phyloP scores from a whole-genome alignment of 495 filamentous ascomycete genomes.

The Letharia lupina region DNA sequence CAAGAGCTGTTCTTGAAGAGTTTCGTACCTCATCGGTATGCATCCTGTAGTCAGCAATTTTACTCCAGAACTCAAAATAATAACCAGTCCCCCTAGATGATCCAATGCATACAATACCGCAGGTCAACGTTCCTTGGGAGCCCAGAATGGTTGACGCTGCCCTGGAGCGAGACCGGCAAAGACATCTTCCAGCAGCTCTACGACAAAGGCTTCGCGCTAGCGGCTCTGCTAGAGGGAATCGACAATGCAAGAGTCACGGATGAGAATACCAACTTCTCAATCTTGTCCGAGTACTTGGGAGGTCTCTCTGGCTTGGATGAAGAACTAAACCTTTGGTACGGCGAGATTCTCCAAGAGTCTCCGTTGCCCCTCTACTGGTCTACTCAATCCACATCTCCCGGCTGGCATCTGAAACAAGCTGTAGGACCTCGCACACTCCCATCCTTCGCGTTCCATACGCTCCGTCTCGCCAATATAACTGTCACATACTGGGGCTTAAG shows the following conservation, averaged over 20 bases:
- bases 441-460: constrained; percentile 2
- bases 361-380: constrained; percentile 10
- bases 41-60: neutral
- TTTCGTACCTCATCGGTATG: constrained; percentile 11
- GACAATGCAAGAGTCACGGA: neutral
- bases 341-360: constrained; percentile 3
- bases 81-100: constrained; percentile 2
- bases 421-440: neutral
- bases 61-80: neutral
- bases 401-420: neutral
- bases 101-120: constrained; percentile 14
- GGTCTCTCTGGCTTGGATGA: neutral
- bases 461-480: neutral
- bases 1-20: constrained; percentile 9
- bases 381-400: neutral
- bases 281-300: neutral
- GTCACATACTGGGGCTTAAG: neutral
- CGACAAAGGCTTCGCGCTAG: constrained; percentile 14
- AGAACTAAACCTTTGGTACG: constrained; percentile 1
- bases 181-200: constrained; percentile 6
- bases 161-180: constrained; percentile 3
- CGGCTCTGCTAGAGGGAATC: constrained; percentile 8
- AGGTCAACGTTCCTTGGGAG: constrained; percentile 6
- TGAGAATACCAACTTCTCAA: neutral
- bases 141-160: constrained; percentile 1